Base-by-base conservation (phyloP, 768 basidiomycete genomes). In the Amanita brunnescens region DNA sequence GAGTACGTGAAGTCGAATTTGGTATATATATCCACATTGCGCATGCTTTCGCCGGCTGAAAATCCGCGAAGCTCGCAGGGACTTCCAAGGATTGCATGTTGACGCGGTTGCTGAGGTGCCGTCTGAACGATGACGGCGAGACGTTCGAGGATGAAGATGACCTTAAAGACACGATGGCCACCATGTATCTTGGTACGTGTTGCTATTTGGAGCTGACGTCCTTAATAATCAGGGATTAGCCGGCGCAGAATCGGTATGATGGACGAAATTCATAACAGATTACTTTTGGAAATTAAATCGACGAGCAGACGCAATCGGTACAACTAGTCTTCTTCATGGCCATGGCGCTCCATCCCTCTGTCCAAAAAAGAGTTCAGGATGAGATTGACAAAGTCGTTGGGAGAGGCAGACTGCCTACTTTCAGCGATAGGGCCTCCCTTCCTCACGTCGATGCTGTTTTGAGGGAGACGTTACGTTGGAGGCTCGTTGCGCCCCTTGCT, bases 301-400 rank as follows among this genome's bases (percentile, higher is more conserved):
- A 13, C 21, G 12, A 12, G 24, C n/a, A 44, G 42, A n/a, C 26
- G 2, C 23, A 44, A 12, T 2, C 14, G 3, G 23, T 23, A 10
- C 20, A 24, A 14, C 3, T 29, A 13, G 24, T 23, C 14, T 44
- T 44, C 24, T 20, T 44, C 5, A 10, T 44, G 3, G 24, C 42
- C 20, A 44, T 26, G 42, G 42, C 24, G 24, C 24, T 44, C 26
- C 24, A 44, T 29, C 42, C 42, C 14, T 6, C 13, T 2, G 42
- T 23, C 6, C 64, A 66, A 34, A 52, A 52, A 35, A 66, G 69
- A 64, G 26, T 29, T 4, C 26, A 29, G 26, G 26, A 29, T 7
- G 26, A 29, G 26, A 29, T 29, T 7, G 26, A 67, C 29, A 41
- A 46, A 1, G 64, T 67, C 2, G 54, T 69, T 5, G 66, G 65